Evolutionary conservation across 129 eudicot genomes (phyloP).

Genomic region (Erigeron canadensis): DNA sequence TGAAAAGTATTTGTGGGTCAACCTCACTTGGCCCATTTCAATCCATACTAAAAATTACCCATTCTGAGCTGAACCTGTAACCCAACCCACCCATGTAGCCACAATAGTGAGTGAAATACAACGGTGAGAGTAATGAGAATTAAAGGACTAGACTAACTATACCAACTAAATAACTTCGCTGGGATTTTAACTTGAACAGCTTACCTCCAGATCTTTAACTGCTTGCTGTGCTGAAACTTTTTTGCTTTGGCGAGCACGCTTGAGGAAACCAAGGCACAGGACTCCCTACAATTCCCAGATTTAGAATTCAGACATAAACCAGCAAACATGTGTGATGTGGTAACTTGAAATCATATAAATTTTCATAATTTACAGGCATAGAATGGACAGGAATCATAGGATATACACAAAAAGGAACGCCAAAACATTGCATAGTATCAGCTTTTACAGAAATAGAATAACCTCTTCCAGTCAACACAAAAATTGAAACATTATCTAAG

Average conservation of each 20-base stretch:
- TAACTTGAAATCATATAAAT: neutral
- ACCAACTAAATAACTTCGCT: neutral
- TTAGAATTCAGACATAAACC: neutral
- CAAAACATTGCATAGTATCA: neutral
- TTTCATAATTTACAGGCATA: neutral
- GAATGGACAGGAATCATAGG: neutral
- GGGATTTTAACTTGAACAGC: constrained; percentile 4
- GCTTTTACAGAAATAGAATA: neutral
- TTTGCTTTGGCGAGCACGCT: constrained; percentile 78
- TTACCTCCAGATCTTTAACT: constrained; percentile 81
- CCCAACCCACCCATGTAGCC: too few relatives aligned
- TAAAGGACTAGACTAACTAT: too few relatives aligned
- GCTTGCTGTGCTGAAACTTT: constrained; percentile 76
- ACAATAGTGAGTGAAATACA: too few relatives aligned
- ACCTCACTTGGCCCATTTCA: too few relatives aligned
- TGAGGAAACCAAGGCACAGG: constrained; percentile 77
- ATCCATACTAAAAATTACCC: too few relatives aligned
- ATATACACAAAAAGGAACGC: neutral
- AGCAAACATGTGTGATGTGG: neutral
- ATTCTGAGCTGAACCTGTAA: too few relatives aligned
- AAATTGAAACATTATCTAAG: neutral
- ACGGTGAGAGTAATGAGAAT: too few relatives aligned
- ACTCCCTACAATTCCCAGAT: constrained; percentile 35
- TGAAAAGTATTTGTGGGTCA: too few relatives aligned
- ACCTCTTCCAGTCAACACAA: neutral